Base-by-base conservation (phyloP, 768 basidiomycete species). In the Boletus insuetus region DNA sequence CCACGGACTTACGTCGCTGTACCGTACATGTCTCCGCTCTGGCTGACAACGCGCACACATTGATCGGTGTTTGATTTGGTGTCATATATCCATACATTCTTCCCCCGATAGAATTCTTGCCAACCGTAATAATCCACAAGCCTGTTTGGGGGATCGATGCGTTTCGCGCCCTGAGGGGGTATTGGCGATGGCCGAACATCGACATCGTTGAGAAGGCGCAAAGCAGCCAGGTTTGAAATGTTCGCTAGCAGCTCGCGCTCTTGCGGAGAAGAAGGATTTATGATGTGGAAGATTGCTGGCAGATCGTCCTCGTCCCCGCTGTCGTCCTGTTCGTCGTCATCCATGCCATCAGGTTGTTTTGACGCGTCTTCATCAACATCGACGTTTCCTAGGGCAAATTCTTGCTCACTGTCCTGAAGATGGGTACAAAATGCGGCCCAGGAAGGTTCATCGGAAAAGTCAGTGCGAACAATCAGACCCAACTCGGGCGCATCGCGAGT, bases 41-140 rank as follows among this genome's bases (percentile, higher is more conserved):
- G 81, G 63, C 78, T 82, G 11, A 92, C 81, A n/a, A 87, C 73
- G 45, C 88, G 78, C 49, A 79, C 84, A 56, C 83, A 87, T 56
- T 80, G 80, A 68, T 91, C 89, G 14, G 49, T 51, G 63, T 88
- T 87, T 11, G 88, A 89, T 59, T 70, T 73, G 8, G 74, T 62
- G 63, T 91, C 89, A 64, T 90, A 92, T 49, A 91, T 78, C 90
- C 90, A 91, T 22, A 91, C 60, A 32, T 76, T 79, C 61, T 81
- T 79, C 12, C 90, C 89, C 4, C 66, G 64, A 64, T 91, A 92
- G 16, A 83, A 75, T 68, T 91, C 90, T 69, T 91, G 89, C 80
- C 82, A 83, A 3, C 86, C 84, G 26, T 74, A 74, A 47, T 74
- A 70, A 64, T 87, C 86, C 32, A 86, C 77, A 17, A 91, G 76